phyloP scores from a whole-genome alignment of 2,329 filamentous ascomycete genomes.

The Pochonia chlamydosporia region DNA sequence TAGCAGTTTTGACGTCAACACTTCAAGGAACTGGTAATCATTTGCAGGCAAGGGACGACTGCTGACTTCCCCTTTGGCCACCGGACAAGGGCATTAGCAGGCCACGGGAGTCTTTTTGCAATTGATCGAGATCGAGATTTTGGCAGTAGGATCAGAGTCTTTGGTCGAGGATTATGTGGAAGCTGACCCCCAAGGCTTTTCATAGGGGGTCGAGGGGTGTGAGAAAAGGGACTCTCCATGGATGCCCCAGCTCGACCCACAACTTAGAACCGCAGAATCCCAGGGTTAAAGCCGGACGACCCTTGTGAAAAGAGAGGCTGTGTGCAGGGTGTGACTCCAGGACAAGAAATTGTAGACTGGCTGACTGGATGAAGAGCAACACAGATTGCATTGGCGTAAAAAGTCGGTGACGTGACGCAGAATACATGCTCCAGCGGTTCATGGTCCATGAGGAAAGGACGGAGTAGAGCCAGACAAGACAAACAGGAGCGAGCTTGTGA shows the following conservation, averaged over 20 bases:
- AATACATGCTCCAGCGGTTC: too few relatives aligned
- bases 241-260: not conserved
- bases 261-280: not conserved
- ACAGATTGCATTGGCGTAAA: too few relatives aligned
- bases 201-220: not conserved
- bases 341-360: too few relatives aligned
- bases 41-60: not conserved
- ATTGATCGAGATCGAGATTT: slow-evolving; percentile 22
- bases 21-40: not conserved
- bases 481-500: too few relatives aligned
- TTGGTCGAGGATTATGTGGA: too few relatives aligned
- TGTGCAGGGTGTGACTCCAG: too few relatives aligned
- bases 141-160: slow-evolving; percentile 23
- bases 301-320: not conserved
- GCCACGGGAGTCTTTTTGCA: not conserved
- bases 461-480: too few relatives aligned
- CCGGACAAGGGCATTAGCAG: not conserved
- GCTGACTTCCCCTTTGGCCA: slow-evolving; percentile 3
- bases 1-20: not conserved
- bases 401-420: too few relatives aligned
- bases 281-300: too few relatives aligned
- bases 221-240: not conserved
- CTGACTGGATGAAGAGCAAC: too few relatives aligned
- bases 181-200: not conserved
- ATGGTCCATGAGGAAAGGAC: too few relatives aligned